A percentile compares a stretch with the other conserved stretches of the same genome.
These are phyloP conservation scores for Fusarium clavum DNA, from an alignment of 2,329 filamentous ascomycete genomes.

Conservation along the genomic window DNA sequence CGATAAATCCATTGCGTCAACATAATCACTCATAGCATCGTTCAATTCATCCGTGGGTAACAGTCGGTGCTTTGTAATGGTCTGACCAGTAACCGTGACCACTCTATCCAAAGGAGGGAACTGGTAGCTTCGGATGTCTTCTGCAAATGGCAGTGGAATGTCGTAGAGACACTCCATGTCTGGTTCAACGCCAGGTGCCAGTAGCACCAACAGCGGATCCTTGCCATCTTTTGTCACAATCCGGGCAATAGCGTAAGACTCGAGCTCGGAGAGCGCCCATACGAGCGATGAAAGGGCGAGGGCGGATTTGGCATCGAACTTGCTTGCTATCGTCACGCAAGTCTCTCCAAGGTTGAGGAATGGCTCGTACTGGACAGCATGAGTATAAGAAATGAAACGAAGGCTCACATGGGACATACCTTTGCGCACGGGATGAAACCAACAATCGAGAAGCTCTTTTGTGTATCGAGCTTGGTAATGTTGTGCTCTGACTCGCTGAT, in stretches of 20 bases:
- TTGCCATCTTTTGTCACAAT: slow-evolving; percentile 87
- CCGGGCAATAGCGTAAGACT: slow-evolving; percentile 87
- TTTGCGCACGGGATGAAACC: slow-evolving; percentile 83
- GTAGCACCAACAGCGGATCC: slow-evolving; percentile 78
- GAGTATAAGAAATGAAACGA: slow-evolving; percentile 10
- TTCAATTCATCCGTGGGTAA: slow-evolving; percentile 80
- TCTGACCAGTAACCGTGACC: slow-evolving; percentile 85
- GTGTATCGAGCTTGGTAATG: slow-evolving; percentile 86
- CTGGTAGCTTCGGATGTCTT: slow-evolving; percentile 89
- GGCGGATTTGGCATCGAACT: slow-evolving; percentile 82
- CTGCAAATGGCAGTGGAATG: slow-evolving; percentile 89
- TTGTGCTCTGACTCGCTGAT: slow-evolving; percentile 89
- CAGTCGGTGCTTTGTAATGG: slow-evolving; percentile 83
- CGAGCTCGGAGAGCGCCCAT: slow-evolving; percentile 85
- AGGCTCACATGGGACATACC: slow-evolving; percentile 56
- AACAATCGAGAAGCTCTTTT: slow-evolving; percentile 80
- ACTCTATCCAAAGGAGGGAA: slow-evolving; percentile 92
- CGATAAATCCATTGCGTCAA: slow-evolving; percentile 92
- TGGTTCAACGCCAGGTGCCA: slow-evolving; percentile 82
- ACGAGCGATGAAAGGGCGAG: slow-evolving; percentile 90
- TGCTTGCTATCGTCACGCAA: slow-evolving; percentile 81
- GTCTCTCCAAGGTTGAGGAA: slow-evolving; percentile 87
- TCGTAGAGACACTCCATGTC: slow-evolving; percentile 90
- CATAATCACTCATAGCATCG: slow-evolving; percentile 88
- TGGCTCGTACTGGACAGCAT: slow-evolving; percentile 73